Conservation (phyloP, 352 stramenopile species). For the Elongisporangium undulatum region DNA sequence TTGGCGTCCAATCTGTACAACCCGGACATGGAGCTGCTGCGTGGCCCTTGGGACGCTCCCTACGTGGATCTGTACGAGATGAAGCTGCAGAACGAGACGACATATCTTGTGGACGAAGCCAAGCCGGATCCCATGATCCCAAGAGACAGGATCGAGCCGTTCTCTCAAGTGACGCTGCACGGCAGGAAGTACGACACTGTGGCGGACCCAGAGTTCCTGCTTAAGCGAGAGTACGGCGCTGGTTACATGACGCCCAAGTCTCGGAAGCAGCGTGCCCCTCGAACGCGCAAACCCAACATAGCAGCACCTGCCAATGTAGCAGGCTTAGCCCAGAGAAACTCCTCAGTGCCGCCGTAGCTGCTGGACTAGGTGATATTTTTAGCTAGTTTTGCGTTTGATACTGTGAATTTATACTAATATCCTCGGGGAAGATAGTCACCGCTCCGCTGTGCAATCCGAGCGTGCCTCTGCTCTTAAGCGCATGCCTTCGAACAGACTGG, state of each 20-base stretch:
- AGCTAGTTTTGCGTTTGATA: no score
- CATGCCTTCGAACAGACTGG: no score
- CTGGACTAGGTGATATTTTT: no score
- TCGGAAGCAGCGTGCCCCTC: no score
- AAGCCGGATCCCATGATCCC: constrained; percentile 14
- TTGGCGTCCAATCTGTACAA: constrained; percentile 26
- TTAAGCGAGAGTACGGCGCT: constrained; percentile 30
- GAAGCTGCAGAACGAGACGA: constrained; percentile 11
- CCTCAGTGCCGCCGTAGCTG: no score
- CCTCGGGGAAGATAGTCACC: no score
- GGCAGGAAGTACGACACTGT: constrained; percentile 30
- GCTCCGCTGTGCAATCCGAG: no score
- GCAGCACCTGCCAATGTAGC: no score
- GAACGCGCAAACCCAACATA: no score
- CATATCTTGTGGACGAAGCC: constrained; percentile 6
- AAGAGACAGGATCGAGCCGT: constrained; percentile 17
- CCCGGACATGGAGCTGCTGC: constrained; percentile 15
- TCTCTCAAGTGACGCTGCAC: constrained; percentile 26
- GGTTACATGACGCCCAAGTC: constrained; percentile 21
- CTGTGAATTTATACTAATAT: no score
- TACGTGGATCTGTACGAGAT: constrained; percentile 43
- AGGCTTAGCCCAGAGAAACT: no score
- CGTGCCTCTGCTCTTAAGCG: no score
- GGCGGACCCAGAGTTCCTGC: constrained; percentile 33
- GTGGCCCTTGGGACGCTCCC: constrained; percentile 14